Percentiles rank a stretch among this genome's conserved stretches.
These are phyloP conservation scores for Sistotremastrum suecicum DNA, from an alignment of 768 basidiomycete species.

Conservation along the genomic window DNA sequence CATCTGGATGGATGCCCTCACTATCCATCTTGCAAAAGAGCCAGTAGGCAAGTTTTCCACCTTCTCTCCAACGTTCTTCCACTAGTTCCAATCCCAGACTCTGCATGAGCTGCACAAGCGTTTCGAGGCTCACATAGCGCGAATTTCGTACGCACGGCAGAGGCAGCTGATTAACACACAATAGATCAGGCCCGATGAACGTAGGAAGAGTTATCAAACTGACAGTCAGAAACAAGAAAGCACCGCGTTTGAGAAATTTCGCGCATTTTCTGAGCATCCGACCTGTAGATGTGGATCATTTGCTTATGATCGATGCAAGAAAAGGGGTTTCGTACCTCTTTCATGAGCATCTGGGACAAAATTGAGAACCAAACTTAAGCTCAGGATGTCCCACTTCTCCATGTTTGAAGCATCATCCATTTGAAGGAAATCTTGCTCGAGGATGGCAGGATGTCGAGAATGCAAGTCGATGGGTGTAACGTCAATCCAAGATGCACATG, in stretches of 20 bases:
- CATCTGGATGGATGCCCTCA: conserved; percentile 4
- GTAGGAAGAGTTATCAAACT: neutral
- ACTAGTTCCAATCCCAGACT: conserved; percentile 8
- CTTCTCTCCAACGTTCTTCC: conserved; percentile 44
- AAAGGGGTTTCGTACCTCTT: conserved; percentile 39
- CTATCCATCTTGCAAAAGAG: conserved; percentile 41
- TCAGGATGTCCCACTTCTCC: conserved; percentile 62
- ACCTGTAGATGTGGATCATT: conserved; percentile 5
- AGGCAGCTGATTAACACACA: conserved; percentile 44
- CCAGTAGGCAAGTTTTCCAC: conserved; percentile 84
- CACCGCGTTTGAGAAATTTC: too few relatives aligned
- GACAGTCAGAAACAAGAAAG: too few relatives aligned
- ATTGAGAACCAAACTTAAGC: conserved; percentile 81
- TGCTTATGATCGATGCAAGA: neutral
- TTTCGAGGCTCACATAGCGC: conserved; percentile 56
- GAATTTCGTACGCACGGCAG: conserved; percentile 78
- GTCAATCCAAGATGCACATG: conserved; percentile 57
- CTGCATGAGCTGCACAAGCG: conserved; percentile 41
- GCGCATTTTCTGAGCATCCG: conserved; percentile 6
- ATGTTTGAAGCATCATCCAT: conserved; percentile 37
- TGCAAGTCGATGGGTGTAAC: conserved; percentile 69
- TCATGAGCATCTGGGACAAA: conserved; percentile 66
- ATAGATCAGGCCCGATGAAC: conserved; percentile 11
- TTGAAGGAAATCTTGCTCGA: conserved; percentile 75
- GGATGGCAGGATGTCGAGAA: conserved; percentile 67